Evolutionary conservation across 176 grass and related monocot species (phyloP), one percentile per base, ranked within the genome.

Genomic region (Cenchrus fungigraminus): DNA sequence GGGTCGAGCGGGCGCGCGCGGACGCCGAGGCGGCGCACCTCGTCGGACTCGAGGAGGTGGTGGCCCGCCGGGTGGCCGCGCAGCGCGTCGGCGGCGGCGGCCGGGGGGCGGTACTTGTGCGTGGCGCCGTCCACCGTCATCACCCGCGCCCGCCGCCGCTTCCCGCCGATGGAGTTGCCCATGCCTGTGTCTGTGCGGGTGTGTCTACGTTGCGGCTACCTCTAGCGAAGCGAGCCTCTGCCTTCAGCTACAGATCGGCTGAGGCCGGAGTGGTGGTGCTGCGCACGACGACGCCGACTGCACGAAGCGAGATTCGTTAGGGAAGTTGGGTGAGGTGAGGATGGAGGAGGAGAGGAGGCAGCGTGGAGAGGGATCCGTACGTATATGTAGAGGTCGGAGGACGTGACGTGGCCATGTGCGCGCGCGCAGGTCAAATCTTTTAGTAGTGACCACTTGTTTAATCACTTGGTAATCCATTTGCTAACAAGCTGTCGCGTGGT

Each of bases 81-180:
- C 12, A 97, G 88, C 42, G 88, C 90, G 16, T 72, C 73, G 0
- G 31, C 54, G 0, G 88, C 92, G 65, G 68, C 43, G 20, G 77
- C 85, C 4, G 92, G 92, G 0, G 90, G 61, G 12, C 89, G 88
- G 82, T 91, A 81, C 49, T 82, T 91, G 82, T 85, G 66, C 1
- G 92, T 92, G 16, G 94, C 77, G 65, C 94, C 94, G 83, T 94
- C 94, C 66, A 97, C 80, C 90, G 69, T 97, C 94, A 97, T 97
- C 80, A 97, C 92, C 80, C 89, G 85, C 31, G 85, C 88, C 55
- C 71, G 87, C 55, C 90, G 80, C 73, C 88, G 82, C 87, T 73
- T 95, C 44, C 89, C 74, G 10, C 82, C 91, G 4, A 97, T 82
- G 44, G 86, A 80, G 86, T 97, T 97, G 34, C 95, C 95, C 95